Base-by-base conservation (phyloP, 805 yeast genomes). In the Debaryomyces castellii region DNA sequence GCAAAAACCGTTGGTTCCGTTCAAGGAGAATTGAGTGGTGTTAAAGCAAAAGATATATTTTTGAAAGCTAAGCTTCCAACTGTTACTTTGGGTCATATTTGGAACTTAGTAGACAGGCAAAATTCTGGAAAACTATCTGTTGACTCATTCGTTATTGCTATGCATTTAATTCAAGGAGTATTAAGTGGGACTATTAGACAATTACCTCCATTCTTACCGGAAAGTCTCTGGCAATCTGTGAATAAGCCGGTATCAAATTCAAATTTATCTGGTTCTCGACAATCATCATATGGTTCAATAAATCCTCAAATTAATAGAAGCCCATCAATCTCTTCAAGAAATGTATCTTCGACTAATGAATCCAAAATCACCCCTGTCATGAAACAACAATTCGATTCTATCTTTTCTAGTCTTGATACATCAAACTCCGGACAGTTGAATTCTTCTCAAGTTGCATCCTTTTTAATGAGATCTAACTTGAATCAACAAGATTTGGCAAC, bases 131-230 rank as follows among this genome's bases (percentile, higher is more conserved):
- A 79, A 45, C 78, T 94, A 55, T 75, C 79, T 46, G 79, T 83
- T 59, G 76, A 83, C 12, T 91, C 89, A 61, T 94, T 94, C 57
- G 80, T 89, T 38, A 80, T 92, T 57, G 97, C 98, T 6, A 92
- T 94, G 99, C 96, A 88, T 66, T 76, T 94, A 60, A 89, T 94
- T 51, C 97, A 92, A 64, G 83, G 89, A 53, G 70, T 85, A 25
- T 73, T 89, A 57, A 79, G 81, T 56, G 87, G 89, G 33, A 55
- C 80, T 3, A 66, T 89, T 54, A 77, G 76, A 41, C 79, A 81
- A 41, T 69, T 89, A 56, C 77, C 77, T 11, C 71, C 74, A 1
- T 62, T 65, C 41, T 63, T 65, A 51, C 74, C 73, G 14, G 74
- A 76, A 35, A 47, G 58, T 40, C 55, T 71, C 45, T 71, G 76